Percentiles rank a stretch among this genome's conserved stretches.
phyloP scores from a whole-genome alignment of 2,329 filamentous ascomycete genomes.

The Talaromyces rugulosus region DNA sequence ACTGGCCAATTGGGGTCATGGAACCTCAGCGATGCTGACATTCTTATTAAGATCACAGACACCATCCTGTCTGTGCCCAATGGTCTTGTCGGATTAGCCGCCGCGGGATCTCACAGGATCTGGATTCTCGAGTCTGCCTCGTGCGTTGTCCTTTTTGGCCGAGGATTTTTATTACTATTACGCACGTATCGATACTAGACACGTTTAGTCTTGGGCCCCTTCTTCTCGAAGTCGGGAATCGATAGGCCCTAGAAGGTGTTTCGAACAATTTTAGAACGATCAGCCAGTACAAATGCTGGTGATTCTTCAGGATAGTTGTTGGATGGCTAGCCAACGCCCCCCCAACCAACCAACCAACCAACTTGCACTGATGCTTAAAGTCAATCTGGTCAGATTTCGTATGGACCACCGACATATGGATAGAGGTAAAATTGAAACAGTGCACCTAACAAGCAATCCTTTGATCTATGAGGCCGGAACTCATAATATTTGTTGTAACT shows the following conservation, averaged over 20 bases:
- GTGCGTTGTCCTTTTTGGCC: background rate
- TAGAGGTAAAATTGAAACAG: background rate
- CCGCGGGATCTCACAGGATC: background rate
- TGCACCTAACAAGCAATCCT: background rate
- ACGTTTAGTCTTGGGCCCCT: background rate
- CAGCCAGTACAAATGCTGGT: background rate
- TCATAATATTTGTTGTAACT: background rate
- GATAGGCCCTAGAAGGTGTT: background rate
- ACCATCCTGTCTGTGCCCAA: background rate
- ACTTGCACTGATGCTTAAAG: no score
- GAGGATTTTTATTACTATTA: background rate
- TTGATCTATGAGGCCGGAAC: background rate
- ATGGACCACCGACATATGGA: background rate
- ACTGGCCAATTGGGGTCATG: background rate
- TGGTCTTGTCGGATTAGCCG: background rate
- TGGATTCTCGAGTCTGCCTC: background rate
- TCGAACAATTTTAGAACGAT: background rate
- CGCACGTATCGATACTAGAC: no score
- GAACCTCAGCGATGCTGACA: background rate
- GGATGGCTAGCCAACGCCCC: background rate
- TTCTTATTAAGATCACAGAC: background rate
- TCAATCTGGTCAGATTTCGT: no score
- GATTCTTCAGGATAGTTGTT: background rate
- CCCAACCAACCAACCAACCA: no score
- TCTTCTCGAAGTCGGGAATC: background rate